phyloP scores from a whole-genome alignment of 257 asterid genomes.

The Apocynum venetum region DNA sequence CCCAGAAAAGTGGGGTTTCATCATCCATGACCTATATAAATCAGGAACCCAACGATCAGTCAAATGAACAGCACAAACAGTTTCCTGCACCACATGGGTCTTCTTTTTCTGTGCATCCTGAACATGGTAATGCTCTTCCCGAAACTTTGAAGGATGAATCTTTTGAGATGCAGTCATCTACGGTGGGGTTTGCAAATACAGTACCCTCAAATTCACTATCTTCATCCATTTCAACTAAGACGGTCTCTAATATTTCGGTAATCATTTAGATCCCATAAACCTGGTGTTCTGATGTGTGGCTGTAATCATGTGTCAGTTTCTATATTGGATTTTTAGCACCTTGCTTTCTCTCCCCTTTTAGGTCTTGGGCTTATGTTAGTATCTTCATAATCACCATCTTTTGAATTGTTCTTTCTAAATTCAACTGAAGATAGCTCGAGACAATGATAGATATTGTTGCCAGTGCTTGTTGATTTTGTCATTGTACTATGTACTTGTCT shows the following conservation, averaged over 20 bases:
- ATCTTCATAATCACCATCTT: neutral
- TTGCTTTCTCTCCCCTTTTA: neutral
- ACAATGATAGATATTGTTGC: neutral
- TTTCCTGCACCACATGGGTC: slow-evolving; percentile 50
- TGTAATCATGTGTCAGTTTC: neutral
- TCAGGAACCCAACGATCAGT: slow-evolving; percentile 70
- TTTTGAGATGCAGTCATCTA: slow-evolving; percentile 60
- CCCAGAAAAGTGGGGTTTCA: slow-evolving; percentile 35
- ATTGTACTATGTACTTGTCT: neutral
- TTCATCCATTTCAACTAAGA: slow-evolving; percentile 36
- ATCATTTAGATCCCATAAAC: slow-evolving; percentile 9
- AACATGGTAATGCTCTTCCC: slow-evolving; percentile 39
- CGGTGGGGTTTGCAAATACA: slow-evolving; percentile 45
- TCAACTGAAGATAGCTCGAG: neutral
- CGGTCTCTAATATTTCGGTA: slow-evolving; percentile 47
- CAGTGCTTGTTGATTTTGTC: neutral
- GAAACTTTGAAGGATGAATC: slow-evolving; percentile 61
- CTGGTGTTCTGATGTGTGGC: slow-evolving; percentile 16
- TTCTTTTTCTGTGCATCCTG: slow-evolving; percentile 42
- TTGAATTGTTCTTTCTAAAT: neutral
- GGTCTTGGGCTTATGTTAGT: neutral
- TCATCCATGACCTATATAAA: slow-evolving; percentile 55
- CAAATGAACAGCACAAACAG: slow-evolving; percentile 51
- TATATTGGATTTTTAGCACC: neutral
- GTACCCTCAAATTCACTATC: slow-evolving; percentile 33